A percentile compares a stretch with the other conserved stretches of the same genome.
Evolutionary conservation across 1,284 basidiomycete species (phyloP).

Genomic region (Ustilago loliicola): DNA sequence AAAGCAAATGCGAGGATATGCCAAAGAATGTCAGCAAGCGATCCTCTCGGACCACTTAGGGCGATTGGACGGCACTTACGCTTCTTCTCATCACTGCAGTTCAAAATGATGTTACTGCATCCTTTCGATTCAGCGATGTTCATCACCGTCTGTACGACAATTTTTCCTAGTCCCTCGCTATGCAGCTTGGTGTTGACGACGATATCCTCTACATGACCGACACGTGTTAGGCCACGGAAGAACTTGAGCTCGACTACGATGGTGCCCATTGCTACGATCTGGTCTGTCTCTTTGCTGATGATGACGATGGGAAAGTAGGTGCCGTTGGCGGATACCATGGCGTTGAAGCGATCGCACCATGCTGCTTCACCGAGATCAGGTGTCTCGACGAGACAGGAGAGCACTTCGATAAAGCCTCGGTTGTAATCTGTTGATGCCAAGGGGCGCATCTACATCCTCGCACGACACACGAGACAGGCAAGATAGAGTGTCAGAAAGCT

Average conservation of each 20-base stretch:
- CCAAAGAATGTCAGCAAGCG: not conserved
- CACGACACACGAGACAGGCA: not conserved
- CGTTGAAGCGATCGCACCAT: conserved; percentile 59
- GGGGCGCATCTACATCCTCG: conserved; percentile 80
- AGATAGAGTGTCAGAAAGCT: not conserved
- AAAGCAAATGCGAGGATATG: not conserved
- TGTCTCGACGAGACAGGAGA: conserved; percentile 82
- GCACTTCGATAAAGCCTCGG: conserved; percentile 85
- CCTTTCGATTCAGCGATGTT: conserved; percentile 81
- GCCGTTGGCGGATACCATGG: conserved; percentile 33
- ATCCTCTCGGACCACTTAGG: not conserved
- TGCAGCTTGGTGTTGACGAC: conserved; percentile 87
- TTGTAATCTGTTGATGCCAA: conserved; percentile 85
- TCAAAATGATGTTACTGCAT: conserved; percentile 95
- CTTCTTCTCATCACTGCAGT: conserved; percentile 91
- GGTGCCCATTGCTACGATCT: conserved; percentile 87
- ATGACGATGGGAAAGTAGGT: conserved; percentile 87
- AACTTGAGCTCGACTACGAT: conserved; percentile 94
- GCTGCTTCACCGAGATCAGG: conserved; percentile 81
- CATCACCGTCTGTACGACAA: conserved; percentile 84
- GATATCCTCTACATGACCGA: conserved; percentile 98
- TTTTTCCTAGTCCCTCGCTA: conserved; percentile 88
- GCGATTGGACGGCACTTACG: conserved; percentile 75
- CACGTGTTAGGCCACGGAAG: conserved; percentile 81
- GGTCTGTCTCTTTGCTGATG: conserved; percentile 80